A percentile compares a stretch with the other conserved stretches of the same genome.
Conservation (phyloP, 495 filamentous ascomycete species). For the Neurospora hispaniola region DNA sequence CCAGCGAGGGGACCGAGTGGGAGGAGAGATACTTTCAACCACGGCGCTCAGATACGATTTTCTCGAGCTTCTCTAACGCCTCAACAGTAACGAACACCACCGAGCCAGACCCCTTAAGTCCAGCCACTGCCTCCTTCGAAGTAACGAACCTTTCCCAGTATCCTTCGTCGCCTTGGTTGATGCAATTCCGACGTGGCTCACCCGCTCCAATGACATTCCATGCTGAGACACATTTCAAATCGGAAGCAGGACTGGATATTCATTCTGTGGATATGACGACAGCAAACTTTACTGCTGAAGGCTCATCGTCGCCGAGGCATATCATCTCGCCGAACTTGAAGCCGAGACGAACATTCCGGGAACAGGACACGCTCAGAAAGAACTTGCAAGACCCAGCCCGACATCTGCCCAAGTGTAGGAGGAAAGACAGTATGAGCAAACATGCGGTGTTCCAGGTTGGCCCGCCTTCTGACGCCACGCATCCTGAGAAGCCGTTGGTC, state of each 20-base stretch:
- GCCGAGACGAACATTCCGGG: background rate
- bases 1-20: background rate
- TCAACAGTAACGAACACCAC: constrained; percentile 15
- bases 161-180: background rate
- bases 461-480: background rate
- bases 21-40: background rate
- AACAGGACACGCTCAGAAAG: background rate
- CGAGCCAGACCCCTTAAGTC: constrained; percentile 7
- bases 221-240: background rate
- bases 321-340: background rate
- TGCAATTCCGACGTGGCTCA: background rate
- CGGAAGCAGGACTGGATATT: background rate
- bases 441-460: background rate
- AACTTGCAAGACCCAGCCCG: background rate
- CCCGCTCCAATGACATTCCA: background rate
- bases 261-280: background rate
- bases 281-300: background rate
- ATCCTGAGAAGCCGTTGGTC: background rate
- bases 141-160: background rate
- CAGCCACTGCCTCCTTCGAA: background rate
- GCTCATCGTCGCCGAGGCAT: background rate
- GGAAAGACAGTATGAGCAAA: background rate
- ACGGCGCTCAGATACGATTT: constrained; percentile 10
- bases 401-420: background rate
- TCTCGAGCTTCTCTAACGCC: constrained; percentile 1